Evolutionary conservation across 73 alveolate species (phyloP).

Genomic region (Paramecium tetraurelia): DNA sequence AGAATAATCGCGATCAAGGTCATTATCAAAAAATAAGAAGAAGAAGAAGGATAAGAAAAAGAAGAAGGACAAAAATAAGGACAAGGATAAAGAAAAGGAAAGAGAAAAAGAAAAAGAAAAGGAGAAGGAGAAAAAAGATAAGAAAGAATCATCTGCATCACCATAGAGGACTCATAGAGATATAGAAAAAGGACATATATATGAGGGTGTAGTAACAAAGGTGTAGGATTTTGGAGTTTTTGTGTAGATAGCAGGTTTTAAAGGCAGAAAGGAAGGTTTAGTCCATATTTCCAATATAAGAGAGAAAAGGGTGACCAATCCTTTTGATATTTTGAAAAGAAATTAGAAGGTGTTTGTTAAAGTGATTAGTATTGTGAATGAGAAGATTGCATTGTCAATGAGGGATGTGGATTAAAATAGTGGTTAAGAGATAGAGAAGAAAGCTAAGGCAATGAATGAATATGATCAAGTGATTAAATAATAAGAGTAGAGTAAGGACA

Average conservation of each 20-base stretch:
- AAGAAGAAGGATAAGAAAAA: slow-evolving; percentile 38
- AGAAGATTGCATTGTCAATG: slow-evolving; percentile 88
- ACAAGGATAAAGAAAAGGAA: not conserved
- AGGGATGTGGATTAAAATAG: slow-evolving; percentile 91
- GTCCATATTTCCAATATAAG: slow-evolving; percentile 85
- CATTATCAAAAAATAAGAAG: slow-evolving; percentile 41
- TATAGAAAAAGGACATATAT: slow-evolving; percentile 72
- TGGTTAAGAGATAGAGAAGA: slow-evolving; percentile 78
- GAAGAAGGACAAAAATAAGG: not conserved
- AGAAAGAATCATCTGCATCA: slow-evolving; percentile 59
- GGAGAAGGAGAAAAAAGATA: slow-evolving; percentile 37
- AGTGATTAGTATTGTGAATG: slow-evolving; percentile 80
- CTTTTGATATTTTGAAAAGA: slow-evolving; percentile 70
- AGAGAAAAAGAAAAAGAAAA: not conserved
- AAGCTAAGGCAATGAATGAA: slow-evolving; percentile 59
- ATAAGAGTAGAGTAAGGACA: slow-evolving; percentile 59
- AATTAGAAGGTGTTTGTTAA: slow-evolving; percentile 71
- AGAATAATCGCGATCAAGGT: slow-evolving; percentile 38
- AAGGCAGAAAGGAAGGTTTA: slow-evolving; percentile 89
- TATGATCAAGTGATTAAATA: slow-evolving; percentile 69
- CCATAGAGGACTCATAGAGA: slow-evolving; percentile 61
- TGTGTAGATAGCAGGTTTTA: slow-evolving; percentile 75
- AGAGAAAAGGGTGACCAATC: slow-evolving; percentile 70
- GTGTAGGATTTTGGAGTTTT: slow-evolving; percentile 91
- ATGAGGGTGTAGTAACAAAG: slow-evolving; percentile 77